Evolutionary conservation across 2,329 filamentous ascomycete genomes (phyloP), one percentile per base, ranked within the genome.

Genomic region (Fusarium sterilihyphosum): DNA sequence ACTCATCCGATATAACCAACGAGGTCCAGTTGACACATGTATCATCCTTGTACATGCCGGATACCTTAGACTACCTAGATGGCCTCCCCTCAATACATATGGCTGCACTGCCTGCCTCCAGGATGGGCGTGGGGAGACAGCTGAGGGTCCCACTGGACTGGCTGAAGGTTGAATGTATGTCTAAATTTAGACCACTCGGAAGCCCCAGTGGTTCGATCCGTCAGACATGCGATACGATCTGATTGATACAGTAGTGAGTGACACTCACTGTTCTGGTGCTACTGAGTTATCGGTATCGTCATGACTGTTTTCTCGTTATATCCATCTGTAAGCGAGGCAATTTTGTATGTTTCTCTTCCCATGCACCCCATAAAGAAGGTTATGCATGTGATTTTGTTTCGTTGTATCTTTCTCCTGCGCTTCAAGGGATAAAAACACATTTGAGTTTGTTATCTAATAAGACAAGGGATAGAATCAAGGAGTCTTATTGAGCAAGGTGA

Each of bases 101-200:
- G 29, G 57, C 43, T 61, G 59, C 65, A 60, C 26, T 38, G 67
- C 62, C 71, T 67, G 50, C n/a, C 17, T 46, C 50, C 33, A 46
- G 66, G 57, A 70, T 70, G 41, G 37, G 64, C 37, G 53, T 50
- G 71, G 58, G 60, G 63, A 72, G 58, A 53, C 22, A 74, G 37
- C 60, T 54, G 41, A 50, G 47, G 31, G 56, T 43, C 53, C 38
- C 69, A 70, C 56, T 73, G 57, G 65, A 70, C 56, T 73, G 57
- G 65, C 62, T 65, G 40, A 65, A 52, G 29, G 61, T 62, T 68
- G 18, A 74, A 60, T 47, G 38, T 29, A 50, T 38, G 47, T 70
- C 72, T 75, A 74, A 73, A 74, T 74, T 74, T 74, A 61, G 71
- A 60, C 46, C 61, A 56, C n/a, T 31, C 44, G 29, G 22, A 61